A percentile compares a stretch with the other conserved stretches of the same genome.
phyloP scores from a whole-genome alignment of 2,329 filamentous ascomycete genomes.

The Colletotrichum endophyticum region DNA sequence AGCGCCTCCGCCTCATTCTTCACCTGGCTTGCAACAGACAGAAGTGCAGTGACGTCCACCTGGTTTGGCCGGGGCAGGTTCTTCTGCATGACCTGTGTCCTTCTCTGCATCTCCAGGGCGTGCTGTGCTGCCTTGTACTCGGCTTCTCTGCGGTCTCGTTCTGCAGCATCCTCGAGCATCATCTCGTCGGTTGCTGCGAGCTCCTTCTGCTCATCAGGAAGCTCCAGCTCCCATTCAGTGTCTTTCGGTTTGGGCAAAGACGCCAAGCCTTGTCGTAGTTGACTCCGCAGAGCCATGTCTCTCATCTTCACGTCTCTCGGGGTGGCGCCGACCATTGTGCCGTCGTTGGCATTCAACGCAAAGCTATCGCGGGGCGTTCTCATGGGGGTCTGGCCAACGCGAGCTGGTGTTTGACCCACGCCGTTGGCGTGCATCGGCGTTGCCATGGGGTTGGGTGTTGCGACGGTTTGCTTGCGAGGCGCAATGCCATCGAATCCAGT shows the following conservation, averaged over 20 bases:
- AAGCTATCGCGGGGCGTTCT: constrained; percentile 89
- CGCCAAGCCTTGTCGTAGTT: constrained; percentile 75
- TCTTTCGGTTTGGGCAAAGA: constrained; percentile 92
- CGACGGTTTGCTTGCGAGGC: constrained; percentile 77
- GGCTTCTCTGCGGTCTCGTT: constrained; percentile 79
- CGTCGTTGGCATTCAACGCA: constrained; percentile 76
- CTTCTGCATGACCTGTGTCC: constrained; percentile 91
- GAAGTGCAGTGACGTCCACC: constrained; percentile 73
- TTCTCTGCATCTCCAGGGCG: constrained; percentile 79
- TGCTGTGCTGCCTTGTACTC: constrained; percentile 75
- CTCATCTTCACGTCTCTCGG: constrained; percentile 76
- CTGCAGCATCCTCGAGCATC: constrained; percentile 65
- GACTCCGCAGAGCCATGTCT: constrained; percentile 71
- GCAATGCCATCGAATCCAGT: constrained; percentile 88
- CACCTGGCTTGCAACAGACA: constrained; percentile 62
- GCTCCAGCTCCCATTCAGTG: constrained; percentile 90
- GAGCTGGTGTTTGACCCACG: constrained; percentile 70
- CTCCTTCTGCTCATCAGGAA: constrained; percentile 83
- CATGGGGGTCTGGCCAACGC: constrained; percentile 81
- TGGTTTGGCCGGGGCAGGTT: constrained; percentile 77
- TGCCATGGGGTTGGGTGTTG: constrained; percentile 95
- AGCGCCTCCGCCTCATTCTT: constrained; percentile 69
- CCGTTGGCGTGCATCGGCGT: constrained; percentile 77
- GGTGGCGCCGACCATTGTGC: constrained; percentile 73
- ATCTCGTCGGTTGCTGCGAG: constrained; percentile 48